Conservation (phyloP, 257 asterid species). For the Cordia subcordata region DNA sequence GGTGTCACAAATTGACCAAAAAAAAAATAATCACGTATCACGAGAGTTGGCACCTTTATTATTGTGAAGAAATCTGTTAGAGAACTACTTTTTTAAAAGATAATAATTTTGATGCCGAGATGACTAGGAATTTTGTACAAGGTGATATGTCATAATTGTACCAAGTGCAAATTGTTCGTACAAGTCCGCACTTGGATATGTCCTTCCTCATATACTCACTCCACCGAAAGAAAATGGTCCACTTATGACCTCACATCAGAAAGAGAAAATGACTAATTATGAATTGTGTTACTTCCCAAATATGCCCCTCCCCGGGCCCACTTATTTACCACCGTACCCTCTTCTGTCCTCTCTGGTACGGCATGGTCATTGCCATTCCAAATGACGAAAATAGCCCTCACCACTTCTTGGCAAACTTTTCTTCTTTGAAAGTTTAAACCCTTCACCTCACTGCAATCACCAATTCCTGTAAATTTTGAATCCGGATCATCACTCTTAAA, state of each 20-base stretch:
- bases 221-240: conserved; percentile 56
- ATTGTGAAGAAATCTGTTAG: too few species aligned
- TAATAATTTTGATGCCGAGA: too few species aligned
- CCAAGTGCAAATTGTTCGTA: conserved; percentile 47
- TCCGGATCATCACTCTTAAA: too few species aligned
- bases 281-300: conserved; percentile 14
- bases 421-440: too few species aligned
- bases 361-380: conserved; percentile 3
- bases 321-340: neutral
- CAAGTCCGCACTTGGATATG: conserved; percentile 25
- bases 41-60: too few species aligned
- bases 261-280: too few species aligned
- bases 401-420: neutral
- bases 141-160: neutral
- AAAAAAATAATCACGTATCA: too few species aligned
- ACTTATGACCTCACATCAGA: conserved; percentile 16
- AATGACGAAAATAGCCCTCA: conserved; percentile 23
- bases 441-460: too few species aligned
- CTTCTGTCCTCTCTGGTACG: conserved; percentile 61
- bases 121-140: too few species aligned
- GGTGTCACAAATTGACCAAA: too few species aligned
- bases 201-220: conserved; percentile 81
- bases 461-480: too few species aligned
- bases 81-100: too few species aligned
- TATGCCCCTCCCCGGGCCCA: conserved; percentile 35